Conservation (phyloP, 805 yeast genomes). For the Ogataea corticis region DNA sequence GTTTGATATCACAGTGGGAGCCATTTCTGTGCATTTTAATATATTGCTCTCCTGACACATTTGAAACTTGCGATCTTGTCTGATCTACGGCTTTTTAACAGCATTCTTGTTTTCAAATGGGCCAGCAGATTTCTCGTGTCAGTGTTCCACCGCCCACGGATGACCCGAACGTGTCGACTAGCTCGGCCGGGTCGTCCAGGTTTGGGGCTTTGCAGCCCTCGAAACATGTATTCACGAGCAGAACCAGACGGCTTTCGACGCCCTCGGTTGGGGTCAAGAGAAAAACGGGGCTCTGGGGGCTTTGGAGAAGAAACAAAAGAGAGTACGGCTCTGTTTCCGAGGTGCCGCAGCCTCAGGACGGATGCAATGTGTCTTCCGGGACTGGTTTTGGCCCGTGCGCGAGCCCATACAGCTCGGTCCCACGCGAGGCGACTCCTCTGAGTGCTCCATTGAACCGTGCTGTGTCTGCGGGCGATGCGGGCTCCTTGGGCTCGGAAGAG, state of each 20-base stretch:
- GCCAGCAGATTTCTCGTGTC: constrained; percentile 14
- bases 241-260: constrained; percentile 19
- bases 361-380: too few relatives aligned
- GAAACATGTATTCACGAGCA: constrained; percentile 1
- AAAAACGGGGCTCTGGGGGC: constrained; percentile 12
- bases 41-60: neutral
- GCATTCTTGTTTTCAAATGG: constrained; percentile 4
- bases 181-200: neutral
- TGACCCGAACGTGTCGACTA: neutral
- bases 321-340: neutral
- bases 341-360: too few relatives aligned
- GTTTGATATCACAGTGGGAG: neutral
- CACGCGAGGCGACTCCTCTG: constrained; percentile 4
- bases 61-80: constrained; percentile 4
- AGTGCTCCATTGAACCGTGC: too few relatives aligned
- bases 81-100: neutral
- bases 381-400: too few relatives aligned
- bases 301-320: constrained; percentile 8
- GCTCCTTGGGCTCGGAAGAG: neutral
- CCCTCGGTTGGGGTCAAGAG: constrained; percentile 11
- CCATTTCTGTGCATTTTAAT: too few relatives aligned
- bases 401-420: too few relatives aligned
- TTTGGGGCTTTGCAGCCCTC: neutral
- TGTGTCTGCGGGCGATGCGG: too few relatives aligned
- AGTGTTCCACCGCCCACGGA: neutral